Base-by-base conservation (phyloP, 106 monocot genomes). In the Amphibolis antarctica region DNA sequence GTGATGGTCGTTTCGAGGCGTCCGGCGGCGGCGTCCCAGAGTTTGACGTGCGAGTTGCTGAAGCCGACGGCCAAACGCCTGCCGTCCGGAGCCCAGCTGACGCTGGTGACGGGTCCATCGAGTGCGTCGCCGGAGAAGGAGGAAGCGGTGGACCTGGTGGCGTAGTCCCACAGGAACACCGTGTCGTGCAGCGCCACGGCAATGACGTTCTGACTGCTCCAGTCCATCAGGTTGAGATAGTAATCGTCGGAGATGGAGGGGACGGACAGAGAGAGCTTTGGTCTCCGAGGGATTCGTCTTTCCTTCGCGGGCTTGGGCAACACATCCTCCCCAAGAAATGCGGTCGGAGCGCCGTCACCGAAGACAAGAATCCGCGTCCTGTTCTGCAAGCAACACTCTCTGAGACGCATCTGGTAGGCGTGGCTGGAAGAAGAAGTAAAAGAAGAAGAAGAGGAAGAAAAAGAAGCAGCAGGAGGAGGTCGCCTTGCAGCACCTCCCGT, bases 11-110 rank as follows among this genome's bases (percentile, higher is more conserved):
- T 56, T 15, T 44, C 6, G 4, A 42, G 25, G 14, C 26, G 14
- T 6, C 18, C 18, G 4, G 55, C 26, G 44, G n/a, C 9, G 4
- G 44, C 12, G 19, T 69, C 68, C 56, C 57, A 69, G 15, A 69
- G 14, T 17, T 58, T 36, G 9, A 69, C 57, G 25, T 69, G 45
- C 17, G 57, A 69, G 18, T 58, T 69, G 57, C 56, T 58, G n/a
- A 69, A 29, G 12, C 68, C 68, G 10, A 69, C 24, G 3, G 58
- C 56, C 14, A 69, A 9, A 42, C 42, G 24, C 24, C 10, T 28
- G 9, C 57, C 68, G 45, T 69, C 46, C 10, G 68, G 58, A 44
- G 68, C 58, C 68, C 68, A 69, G 25, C 45, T 46, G 10, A 69
- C 68, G 28, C 68, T 69, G 0, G 57, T 69, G 4, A 69, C 46